phyloP scores from a whole-genome alignment of 106 monocot genomes.

The Xerophyta viscosa region DNA sequence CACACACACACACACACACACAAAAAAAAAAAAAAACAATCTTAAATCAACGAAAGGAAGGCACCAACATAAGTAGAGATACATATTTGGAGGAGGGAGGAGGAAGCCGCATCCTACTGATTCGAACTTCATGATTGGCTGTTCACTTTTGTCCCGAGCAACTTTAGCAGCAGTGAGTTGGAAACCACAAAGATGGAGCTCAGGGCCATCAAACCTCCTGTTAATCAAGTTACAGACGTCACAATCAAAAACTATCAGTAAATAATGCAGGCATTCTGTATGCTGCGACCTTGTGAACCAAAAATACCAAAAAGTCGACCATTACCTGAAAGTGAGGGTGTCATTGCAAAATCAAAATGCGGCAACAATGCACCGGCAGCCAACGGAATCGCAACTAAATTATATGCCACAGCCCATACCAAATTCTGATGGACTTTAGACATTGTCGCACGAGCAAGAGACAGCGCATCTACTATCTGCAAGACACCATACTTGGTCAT shows the following conservation, averaged over 20 bases:
- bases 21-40: no score
- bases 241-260: no score
- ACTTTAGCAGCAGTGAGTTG: conserved; percentile 79
- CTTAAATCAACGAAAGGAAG: no score
- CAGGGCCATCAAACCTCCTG: conserved; percentile 96
- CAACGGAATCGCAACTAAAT: conserved; percentile 77
- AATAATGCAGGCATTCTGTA: no score
- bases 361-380: conserved; percentile 86
- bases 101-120: no score
- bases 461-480: conserved; percentile 75
- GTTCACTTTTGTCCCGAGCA: no score
- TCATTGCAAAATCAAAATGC: conserved; percentile 93
- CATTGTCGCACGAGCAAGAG: conserved; percentile 80
- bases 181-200: conserved; percentile 96
- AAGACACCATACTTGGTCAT: not conserved
- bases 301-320: no score
- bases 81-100: no score
- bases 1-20: no score
- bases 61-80: no score
- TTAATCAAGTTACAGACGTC: not conserved
- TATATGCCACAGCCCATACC: conserved; percentile 94
- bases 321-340: conserved; percentile 93
- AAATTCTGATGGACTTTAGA: conserved; percentile 90
- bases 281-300: no score
- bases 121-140: no score